These are phyloP conservation scores for Fusarium sp. DNA, from an alignment of 2,329 filamentous ascomycete species.

Conservation along the genomic window DNA sequence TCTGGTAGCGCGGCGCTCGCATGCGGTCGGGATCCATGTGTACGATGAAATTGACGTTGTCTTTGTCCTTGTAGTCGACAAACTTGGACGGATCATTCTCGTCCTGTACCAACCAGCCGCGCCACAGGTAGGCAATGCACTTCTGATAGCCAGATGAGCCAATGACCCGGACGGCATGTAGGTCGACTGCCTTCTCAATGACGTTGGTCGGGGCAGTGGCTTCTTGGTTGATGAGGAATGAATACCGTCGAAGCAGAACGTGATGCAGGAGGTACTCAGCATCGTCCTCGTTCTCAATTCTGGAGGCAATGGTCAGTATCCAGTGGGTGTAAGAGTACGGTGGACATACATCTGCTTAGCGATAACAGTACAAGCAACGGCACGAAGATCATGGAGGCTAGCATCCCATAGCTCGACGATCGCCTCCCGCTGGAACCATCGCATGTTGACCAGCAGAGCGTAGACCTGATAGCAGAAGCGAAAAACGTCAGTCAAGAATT, in stretches of 20 bases:
- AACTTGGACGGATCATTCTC: constrained; percentile 92
- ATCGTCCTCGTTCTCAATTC: constrained; percentile 89
- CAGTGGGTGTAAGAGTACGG: neutral
- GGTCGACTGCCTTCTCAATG: constrained; percentile 91
- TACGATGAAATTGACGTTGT: constrained; percentile 79
- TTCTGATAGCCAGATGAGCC: constrained; percentile 95
- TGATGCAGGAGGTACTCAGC: constrained; percentile 81
- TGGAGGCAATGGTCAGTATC: constrained; percentile 47
- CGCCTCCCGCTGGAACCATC: constrained; percentile 84
- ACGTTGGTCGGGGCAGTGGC: constrained; percentile 85
- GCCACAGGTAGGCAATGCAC: constrained; percentile 93
- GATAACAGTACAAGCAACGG: constrained; percentile 88
- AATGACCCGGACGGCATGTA: constrained; percentile 90
- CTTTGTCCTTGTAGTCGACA: constrained; percentile 86
- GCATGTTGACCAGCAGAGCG: constrained; percentile 78
- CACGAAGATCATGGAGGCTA: constrained; percentile 82
- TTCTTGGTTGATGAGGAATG: constrained; percentile 78
- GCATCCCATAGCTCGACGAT: constrained; percentile 90
- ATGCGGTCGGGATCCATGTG: constrained; percentile 96
- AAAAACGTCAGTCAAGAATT: neutral
- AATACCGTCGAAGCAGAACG: constrained; percentile 89
- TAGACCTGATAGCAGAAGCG: constrained; percentile 63
- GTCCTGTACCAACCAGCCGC: constrained; percentile 96
- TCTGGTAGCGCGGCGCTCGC: constrained; percentile 93
- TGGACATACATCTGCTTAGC: constrained; percentile 76